Base-by-base conservation (phyloP, 192 early-diverging fungal genomes). In the Linnemannia exigua region DNA sequence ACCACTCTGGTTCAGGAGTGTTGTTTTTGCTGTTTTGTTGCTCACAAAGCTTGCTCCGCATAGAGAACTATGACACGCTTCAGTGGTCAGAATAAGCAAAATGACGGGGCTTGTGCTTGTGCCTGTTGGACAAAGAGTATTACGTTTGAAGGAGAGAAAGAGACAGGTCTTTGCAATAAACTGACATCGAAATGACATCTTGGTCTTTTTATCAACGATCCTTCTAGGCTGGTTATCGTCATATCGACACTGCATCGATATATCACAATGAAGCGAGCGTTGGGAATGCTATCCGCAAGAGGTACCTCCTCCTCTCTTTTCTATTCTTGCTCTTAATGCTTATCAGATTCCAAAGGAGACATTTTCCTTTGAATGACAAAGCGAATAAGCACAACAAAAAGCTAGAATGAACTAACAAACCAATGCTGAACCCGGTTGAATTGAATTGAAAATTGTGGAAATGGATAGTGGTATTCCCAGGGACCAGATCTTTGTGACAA, bases 401-500 rank as follows among this genome's bases (percentile, higher is more conserved):
- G 22, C 36, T 35, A 73, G 70, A 52, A 71, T 1, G 47, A 5
- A 25, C 41, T 28, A 33, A n/a, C 22, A 52, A 50, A 31, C 28
- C 28, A 28, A 63, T 14, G 12, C 22, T 31, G 25, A 28, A 8
- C 4, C 22, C 22, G 20, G 9, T 3, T 28, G 25, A 28, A 12
- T 25, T 63, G 11, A 61, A 31, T 31, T 63, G 28, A 25, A 63
- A 31, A 12, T 63, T n/a, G n/a, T n/a, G n/a, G 12, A 63, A 14
- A 63, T 14, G 58, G 28, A 46, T 25, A 88, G 88, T 76, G 87
- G 87, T 41, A 81, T 90, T 50, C 88, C 90, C n/a, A 88, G 91
- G 46, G 81, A 87, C 33, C 69, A 93, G 75, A 88, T 95, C 48
- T 95, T 91, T 79, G 80, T 95, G 35, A 93, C 92, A 17, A 93